Conservation (phyloP, 1,139 yeast genomes). For the Kodamaea sp. region DNA sequence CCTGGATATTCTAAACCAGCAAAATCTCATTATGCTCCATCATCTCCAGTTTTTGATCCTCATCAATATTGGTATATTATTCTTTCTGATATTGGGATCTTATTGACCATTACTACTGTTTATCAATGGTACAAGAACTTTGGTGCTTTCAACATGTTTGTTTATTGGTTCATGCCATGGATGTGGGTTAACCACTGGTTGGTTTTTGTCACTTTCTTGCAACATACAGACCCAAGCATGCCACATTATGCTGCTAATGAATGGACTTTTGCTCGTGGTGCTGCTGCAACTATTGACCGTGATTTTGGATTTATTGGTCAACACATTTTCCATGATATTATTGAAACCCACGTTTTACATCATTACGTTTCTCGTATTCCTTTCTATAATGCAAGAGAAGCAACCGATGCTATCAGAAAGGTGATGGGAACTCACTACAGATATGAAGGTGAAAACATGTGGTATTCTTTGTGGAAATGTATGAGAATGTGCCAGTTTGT, state of each 20-base stretch:
- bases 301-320: constrained; percentile 58
- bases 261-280: constrained; percentile 66
- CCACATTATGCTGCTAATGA: constrained; percentile 56
- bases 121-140: constrained; percentile 48
- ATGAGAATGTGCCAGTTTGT: constrained; percentile 58
- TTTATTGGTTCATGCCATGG: constrained; percentile 56
- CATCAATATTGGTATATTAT: constrained; percentile 54
- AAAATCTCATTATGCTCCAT: constrained; percentile 50
- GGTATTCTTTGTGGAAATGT: constrained; percentile 53
- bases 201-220: constrained; percentile 58
- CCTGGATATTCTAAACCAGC: constrained; percentile 31
- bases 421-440: constrained; percentile 60
- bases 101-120: constrained; percentile 35
- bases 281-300: constrained; percentile 63
- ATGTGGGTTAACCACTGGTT: constrained; percentile 61
- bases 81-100: constrained; percentile 52
- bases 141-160: constrained; percentile 46
- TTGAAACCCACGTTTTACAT: constrained; percentile 62
- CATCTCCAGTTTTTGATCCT: constrained; percentile 51
- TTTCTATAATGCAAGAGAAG: constrained; percentile 60
- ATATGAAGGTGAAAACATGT: constrained; percentile 54
- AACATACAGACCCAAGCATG: constrained; percentile 55
- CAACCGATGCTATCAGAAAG: constrained; percentile 53
- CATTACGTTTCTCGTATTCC: constrained; percentile 62
- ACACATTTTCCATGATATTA: constrained; percentile 59